A percentile compares a stretch with the other conserved stretches of the same genome.
phyloP scores from a whole-genome alignment of 352 stramenopile species.

The Pythium aristosporum region DNA sequence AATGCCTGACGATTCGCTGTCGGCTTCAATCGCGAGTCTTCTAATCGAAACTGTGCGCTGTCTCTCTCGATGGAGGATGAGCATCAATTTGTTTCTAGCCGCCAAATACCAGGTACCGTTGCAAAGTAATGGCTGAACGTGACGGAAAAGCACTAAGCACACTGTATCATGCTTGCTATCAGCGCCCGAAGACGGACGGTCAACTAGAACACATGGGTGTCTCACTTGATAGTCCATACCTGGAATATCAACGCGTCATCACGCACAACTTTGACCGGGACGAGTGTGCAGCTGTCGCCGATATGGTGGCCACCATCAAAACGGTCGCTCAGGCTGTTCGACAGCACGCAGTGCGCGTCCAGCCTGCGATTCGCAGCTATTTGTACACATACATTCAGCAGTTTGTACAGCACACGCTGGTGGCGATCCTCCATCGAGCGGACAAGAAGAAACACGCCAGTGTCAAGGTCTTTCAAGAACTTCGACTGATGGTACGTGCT shows the following conservation, averaged over 20 bases:
- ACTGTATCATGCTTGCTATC: neutral
- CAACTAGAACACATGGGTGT: conserved; percentile 28
- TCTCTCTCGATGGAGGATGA: conserved; percentile 24
- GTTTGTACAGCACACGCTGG: conserved; percentile 71
- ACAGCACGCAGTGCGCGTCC: conserved; percentile 33
- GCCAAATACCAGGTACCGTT: conserved; percentile 21
- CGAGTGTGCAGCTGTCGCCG: conserved; percentile 58
- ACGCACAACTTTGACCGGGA: conserved; percentile 66
- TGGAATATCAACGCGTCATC: conserved; percentile 72
- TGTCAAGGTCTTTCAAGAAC: conserved; percentile 65
- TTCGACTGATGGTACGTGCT: conserved; percentile 52
- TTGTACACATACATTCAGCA: conserved; percentile 69
- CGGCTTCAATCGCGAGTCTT: conserved; percentile 1
- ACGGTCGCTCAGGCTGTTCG: conserved; percentile 47
- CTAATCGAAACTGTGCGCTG: conserved; percentile 20
- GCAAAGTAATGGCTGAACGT: neutral
- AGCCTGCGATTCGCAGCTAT: conserved; percentile 42
- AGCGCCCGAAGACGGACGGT: conserved; percentile 40
- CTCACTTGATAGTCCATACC: conserved; percentile 33
- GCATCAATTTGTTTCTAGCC: conserved; percentile 20
- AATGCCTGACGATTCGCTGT: neutral
- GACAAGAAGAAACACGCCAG: conserved; percentile 82
- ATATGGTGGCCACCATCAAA: conserved; percentile 75
- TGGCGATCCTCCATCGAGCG: conserved; percentile 77
- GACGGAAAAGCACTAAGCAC: neutral